Evolutionary conservation across 192 early-diverging fungal species (phyloP).

Genomic region (Coemansia sp.): DNA sequence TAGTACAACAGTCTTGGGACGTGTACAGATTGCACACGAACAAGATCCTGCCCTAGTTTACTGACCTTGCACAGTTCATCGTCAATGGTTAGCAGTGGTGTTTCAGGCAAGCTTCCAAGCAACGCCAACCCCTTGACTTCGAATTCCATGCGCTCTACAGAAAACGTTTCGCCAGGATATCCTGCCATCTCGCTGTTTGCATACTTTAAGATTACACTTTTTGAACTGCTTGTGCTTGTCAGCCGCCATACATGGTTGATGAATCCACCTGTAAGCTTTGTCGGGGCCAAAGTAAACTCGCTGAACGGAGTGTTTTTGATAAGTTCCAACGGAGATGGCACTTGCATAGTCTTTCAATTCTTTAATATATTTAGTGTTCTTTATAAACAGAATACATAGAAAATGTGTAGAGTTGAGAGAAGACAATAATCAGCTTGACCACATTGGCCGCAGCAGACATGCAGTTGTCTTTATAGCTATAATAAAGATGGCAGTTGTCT

Average conservation of each 20-base stretch:
- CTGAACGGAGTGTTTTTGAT: slow-evolving; percentile 18
- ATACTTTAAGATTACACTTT: slow-evolving; percentile 32
- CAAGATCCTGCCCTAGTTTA: background rate
- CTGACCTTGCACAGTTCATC: background rate
- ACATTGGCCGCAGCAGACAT: background rate
- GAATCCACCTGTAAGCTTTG: slow-evolving; percentile 32
- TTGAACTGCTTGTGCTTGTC: background rate
- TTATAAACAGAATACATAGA: background rate
- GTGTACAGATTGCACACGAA: background rate
- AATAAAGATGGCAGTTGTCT: background rate
- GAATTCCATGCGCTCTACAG: slow-evolving; percentile 34
- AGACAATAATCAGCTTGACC: background rate
- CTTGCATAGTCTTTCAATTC: background rate
- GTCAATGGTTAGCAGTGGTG: background rate
- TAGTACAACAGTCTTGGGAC: slow-evolving; percentile 28
- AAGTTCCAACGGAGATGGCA: slow-evolving; percentile 27
- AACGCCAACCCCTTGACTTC: slow-evolving; percentile 31
- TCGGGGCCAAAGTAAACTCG: slow-evolving; percentile 15
- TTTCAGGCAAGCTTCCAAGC: slow-evolving; percentile 2
- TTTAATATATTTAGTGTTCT: background rate
- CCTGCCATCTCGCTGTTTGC: slow-evolving; percentile 11
- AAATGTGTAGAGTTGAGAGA: background rate
- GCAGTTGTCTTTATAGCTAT: background rate
- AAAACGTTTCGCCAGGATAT: slow-evolving; percentile 13
- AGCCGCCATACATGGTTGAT: slow-evolving; percentile 41